Evolutionary conservation across 2,329 filamentous ascomycete genomes (phyloP), one percentile per base, ranked within the genome.

Genomic region (Tolypocladium tropicale): DNA sequence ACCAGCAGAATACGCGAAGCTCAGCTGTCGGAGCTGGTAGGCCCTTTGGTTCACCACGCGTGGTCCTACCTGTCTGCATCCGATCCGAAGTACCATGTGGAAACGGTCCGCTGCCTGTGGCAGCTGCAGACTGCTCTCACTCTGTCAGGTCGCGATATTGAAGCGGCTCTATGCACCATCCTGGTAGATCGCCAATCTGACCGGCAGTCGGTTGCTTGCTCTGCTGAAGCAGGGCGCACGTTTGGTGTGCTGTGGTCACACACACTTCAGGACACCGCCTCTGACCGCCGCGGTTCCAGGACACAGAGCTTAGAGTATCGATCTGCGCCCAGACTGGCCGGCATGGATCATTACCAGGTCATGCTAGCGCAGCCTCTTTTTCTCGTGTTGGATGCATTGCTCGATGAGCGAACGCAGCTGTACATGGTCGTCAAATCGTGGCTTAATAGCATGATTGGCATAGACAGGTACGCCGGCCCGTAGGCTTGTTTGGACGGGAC

Each of bases 1-100:
- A 71, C 74, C n/a, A 73, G 76, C 52, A 78, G 82, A 53, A 79
- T 86, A 48, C 67, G 75, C 9, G 61, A 68, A 6, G 64, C 71
- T n/a, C 78, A 84, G 28, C 67, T 86, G 53, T 86, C 78, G 55
- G 78, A 74, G 55, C 72, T 95, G 10, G 81, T 93, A 6, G 78
- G 83, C 23, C 78, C 82, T 32, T 74, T 97, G 25, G 84, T 94
- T 18, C 76, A 77, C 2, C 81, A 86, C 56, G 79, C 93, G 0
- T 99, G 94, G 94, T 70, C 75, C 6, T 90, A 89, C 64, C 73
- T 99, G 41, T 89, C 90, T 0, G 86, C 89, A n/a, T 79, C 85
- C 14, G 85, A 86, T 59, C 91, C 92, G 0, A 96, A 96, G 67
- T 95, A 93, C 62, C 94, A 97, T 66, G 92, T 99, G 34, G 95